Percentiles rank a stretch among this genome's conserved stretches.
phyloP scores from a whole-genome alignment of 2,329 filamentous ascomycete species.

The Colletotrichum chlorophyti region DNA sequence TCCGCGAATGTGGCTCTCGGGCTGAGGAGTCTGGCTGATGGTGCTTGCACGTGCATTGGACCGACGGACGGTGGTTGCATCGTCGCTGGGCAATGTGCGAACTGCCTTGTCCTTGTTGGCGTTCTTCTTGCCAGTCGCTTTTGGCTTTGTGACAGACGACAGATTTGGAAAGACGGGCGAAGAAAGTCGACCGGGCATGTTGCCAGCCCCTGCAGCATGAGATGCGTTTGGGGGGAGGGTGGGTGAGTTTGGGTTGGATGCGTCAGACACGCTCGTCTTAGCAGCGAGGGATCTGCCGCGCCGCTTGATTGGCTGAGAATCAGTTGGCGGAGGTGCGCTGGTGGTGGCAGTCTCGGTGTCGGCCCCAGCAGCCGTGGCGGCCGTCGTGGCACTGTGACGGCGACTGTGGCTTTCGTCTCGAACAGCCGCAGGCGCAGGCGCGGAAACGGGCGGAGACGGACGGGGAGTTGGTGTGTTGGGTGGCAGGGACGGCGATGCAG shows the following conservation, averaged over 20 bases:
- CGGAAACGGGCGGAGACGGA: conserved; percentile 30
- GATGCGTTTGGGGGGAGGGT: conserved; percentile 33
- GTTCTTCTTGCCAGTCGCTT: conserved; percentile 34
- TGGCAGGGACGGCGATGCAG: conserved; percentile 36
- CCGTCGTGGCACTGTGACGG: conserved; percentile 29
- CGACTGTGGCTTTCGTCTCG: conserved; percentile 29
- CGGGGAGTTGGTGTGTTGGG: conserved; percentile 43
- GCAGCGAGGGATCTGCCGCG: conserved; percentile 47
- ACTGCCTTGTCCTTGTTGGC: conserved; percentile 31
- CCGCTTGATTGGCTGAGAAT: conserved; percentile 46
- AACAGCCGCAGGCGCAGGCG: conserved; percentile 26
- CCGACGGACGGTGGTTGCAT: conserved; percentile 42
- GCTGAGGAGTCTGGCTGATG: conserved; percentile 38
- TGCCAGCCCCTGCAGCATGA: conserved; percentile 36
- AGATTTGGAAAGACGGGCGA: conserved; percentile 41
- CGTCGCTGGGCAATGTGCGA: conserved; percentile 29
- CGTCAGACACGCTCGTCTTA: conserved; percentile 45
- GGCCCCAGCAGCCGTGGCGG: conserved; percentile 29
- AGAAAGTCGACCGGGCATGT: conserved; percentile 48
- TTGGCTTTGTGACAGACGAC: conserved; percentile 28
- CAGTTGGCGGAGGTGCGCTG: conserved; percentile 27
- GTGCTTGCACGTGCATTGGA: conserved; percentile 48
- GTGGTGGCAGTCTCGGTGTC: conserved; percentile 26
- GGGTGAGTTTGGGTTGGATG: conserved; percentile 44
- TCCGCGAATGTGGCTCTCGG: conserved; percentile 47